Percentiles rank a stretch among this genome's conserved stretches.
These are phyloP conservation scores for Meyerozyma athensensis DNA, from an alignment of 1,139 yeast genomes.

Conservation along the genomic window DNA sequence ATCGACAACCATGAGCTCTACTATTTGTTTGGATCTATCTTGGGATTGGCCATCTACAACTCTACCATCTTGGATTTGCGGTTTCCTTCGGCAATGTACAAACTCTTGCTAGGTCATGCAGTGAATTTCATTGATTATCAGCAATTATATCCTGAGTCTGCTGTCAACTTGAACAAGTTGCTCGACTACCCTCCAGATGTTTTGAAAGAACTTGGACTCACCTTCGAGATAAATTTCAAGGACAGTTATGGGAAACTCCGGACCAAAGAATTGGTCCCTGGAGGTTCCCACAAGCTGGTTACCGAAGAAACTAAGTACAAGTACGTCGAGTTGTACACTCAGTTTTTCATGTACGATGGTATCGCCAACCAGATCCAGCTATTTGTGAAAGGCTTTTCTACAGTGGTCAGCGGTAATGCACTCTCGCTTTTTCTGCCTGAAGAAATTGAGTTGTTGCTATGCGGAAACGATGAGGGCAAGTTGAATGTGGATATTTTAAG, in stretches of 20 bases:
- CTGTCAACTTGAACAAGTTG: constrained; percentile 51
- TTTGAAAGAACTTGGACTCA: constrained; percentile 25
- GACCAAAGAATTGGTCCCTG: constrained; percentile 47
- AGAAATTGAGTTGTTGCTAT: constrained; percentile 72
- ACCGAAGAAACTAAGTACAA: constrained; percentile 49
- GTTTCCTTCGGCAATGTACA: constrained; percentile 74
- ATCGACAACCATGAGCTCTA: constrained; percentile 50
- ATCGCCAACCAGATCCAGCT: constrained; percentile 49
- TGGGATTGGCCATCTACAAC: constrained; percentile 88
- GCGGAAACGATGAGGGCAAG: constrained; percentile 67
- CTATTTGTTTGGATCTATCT: constrained; percentile 74
- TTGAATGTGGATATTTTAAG: constrained; percentile 65
- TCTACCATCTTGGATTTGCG: constrained; percentile 78
- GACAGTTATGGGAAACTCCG: constrained; percentile 35
- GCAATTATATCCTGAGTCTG: constrained; percentile 64
- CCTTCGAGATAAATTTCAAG: constrained; percentile 36
- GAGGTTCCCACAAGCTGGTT: constrained; percentile 54
- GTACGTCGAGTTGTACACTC: constrained; percentile 60
- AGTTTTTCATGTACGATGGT: constrained; percentile 54
- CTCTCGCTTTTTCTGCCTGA: constrained; percentile 71
- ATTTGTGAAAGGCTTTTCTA: constrained; percentile 66
- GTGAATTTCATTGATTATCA: constrained; percentile 59
- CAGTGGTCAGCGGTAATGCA: constrained; percentile 78
- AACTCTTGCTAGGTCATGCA: constrained; percentile 58
- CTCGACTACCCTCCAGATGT: constrained; percentile 35